These are phyloP conservation scores for Wickerhamomyces hampshirensis DNA, from an alignment of 805 yeast species.

Conservation along the genomic window DNA sequence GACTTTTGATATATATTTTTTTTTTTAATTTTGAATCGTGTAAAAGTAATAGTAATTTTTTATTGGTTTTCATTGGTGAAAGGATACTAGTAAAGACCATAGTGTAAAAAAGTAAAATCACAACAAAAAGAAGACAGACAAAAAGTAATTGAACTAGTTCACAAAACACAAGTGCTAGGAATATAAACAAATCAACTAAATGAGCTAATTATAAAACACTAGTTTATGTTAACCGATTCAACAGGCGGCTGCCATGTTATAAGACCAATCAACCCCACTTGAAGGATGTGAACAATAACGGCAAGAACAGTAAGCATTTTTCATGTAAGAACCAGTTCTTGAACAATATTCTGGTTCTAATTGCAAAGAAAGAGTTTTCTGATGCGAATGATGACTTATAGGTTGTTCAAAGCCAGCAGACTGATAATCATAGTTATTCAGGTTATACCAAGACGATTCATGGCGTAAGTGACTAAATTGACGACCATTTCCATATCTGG, in stretches of 20 bases:
- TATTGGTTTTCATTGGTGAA: slow-evolving; percentile 1
- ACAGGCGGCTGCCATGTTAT: slow-evolving; percentile 15
- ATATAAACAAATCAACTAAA: too few relatives aligned
- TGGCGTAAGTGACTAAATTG: background rate
- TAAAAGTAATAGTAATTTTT: slow-evolving; percentile 2
- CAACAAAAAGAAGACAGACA: background rate
- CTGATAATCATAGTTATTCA: slow-evolving; percentile 7
- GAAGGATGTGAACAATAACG: slow-evolving; percentile 18
- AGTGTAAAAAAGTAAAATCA: background rate
- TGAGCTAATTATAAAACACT: slow-evolving; percentile 6
- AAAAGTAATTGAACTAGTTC: too few relatives aligned
- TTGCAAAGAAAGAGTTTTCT: slow-evolving; percentile 15
- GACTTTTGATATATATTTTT: slow-evolving; percentile 1
- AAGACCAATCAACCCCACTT: slow-evolving; percentile 21
- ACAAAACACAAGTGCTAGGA: too few relatives aligned
- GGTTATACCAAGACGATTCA: slow-evolving; percentile 8
- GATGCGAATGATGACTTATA: slow-evolving; percentile 11
- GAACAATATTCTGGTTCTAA: slow-evolving; percentile 20
- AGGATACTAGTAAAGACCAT: background rate
- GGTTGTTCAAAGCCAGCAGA: slow-evolving; percentile 13
- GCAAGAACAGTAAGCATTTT: slow-evolving; percentile 20
- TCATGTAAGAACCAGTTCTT: slow-evolving; percentile 21
- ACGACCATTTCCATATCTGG: slow-evolving; percentile 3
- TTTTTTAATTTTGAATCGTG: slow-evolving; percentile 5
- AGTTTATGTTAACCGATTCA: slow-evolving; percentile 2